A percentile compares a stretch with the other conserved stretches of the same genome.
Evolutionary conservation across 176 grass and related monocot genomes (phyloP).

Genomic region (Dactylis glomerata): DNA sequence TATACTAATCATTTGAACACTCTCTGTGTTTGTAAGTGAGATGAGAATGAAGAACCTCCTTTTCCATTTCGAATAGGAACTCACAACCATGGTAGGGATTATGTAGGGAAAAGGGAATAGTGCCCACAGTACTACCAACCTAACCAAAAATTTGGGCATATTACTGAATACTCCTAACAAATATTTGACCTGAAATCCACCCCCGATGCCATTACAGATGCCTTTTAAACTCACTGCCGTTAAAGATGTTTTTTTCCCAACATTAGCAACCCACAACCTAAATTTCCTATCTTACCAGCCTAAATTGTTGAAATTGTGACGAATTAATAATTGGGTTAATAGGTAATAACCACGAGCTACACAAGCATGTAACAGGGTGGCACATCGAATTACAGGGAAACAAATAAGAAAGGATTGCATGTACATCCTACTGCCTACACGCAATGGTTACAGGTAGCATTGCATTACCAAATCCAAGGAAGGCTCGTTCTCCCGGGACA

Average conservation of each 20-base stretch:
- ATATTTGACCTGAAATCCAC: neutral
- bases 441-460: neutral
- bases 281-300: neutral
- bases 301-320: neutral
- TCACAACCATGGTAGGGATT: neutral
- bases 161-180: neutral
- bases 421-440: neutral
- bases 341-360: neutral
- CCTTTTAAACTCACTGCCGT: neutral
- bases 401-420: neutral
- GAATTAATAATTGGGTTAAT: too few relatives aligned
- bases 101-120: neutral
- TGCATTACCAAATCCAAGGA: neutral
- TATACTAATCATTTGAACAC: neutral
- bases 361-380: neutral
- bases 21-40: neutral
- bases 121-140: neutral
- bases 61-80: neutral
- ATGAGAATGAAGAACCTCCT: neutral
- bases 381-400: neutral
- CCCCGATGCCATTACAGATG: neutral
- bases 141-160: neutral
- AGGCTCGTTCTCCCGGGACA: neutral
- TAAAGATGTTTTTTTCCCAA: neutral
- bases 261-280: neutral